Evolutionary conservation across 176 grass and related monocot species (phyloP).

Genomic region (Cenchrus purpureus): DNA sequence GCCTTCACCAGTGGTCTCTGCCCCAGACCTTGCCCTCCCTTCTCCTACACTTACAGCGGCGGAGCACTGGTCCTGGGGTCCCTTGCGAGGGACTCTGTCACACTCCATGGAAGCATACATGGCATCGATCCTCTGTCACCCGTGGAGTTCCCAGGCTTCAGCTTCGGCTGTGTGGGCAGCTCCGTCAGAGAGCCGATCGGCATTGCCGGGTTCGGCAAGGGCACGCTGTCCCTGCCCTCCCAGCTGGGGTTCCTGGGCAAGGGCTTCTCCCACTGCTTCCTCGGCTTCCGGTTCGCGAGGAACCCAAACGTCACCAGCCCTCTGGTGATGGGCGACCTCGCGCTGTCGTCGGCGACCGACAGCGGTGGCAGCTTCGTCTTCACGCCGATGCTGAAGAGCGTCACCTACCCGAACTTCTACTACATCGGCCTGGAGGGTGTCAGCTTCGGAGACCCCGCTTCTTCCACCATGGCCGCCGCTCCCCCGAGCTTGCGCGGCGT

Average conservation of each 20-base stretch:
- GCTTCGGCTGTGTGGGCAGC: slow-evolving; percentile 58
- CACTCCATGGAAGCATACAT: slow-evolving; percentile 29
- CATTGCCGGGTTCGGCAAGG: slow-evolving; percentile 62
- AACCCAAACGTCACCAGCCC: slow-evolving; percentile 55
- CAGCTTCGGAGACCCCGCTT: neutral
- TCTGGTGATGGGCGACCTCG: slow-evolving; percentile 54
- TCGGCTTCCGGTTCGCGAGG: slow-evolving; percentile 47
- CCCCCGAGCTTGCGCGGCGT: slow-evolving; percentile 21
- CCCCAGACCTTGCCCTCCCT: slow-evolving; percentile 52
- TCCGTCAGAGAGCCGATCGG: slow-evolving; percentile 54
- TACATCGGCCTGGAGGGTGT: slow-evolving; percentile 50
- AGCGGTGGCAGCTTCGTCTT: slow-evolving; percentile 29
- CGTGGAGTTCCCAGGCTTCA: slow-evolving; percentile 27
- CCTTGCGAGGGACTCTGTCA: slow-evolving; percentile 46
- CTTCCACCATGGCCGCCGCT: neutral
- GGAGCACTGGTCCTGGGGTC: slow-evolving; percentile 47
- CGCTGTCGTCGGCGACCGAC: slow-evolving; percentile 28
- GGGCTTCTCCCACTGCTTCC: slow-evolving; percentile 66
- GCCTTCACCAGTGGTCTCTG: slow-evolving; percentile 43
- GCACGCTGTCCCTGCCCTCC: slow-evolving; percentile 43
- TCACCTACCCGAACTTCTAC: slow-evolving; percentile 49
- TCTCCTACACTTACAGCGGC: slow-evolving; percentile 63
- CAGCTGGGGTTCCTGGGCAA: slow-evolving; percentile 55
- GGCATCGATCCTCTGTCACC: neutral
- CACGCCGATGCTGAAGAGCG: slow-evolving; percentile 53